Percentiles rank a stretch among this genome's conserved stretches.
Conservation (phyloP, 257 asterid species). For the Solanum sitiens region DNA sequence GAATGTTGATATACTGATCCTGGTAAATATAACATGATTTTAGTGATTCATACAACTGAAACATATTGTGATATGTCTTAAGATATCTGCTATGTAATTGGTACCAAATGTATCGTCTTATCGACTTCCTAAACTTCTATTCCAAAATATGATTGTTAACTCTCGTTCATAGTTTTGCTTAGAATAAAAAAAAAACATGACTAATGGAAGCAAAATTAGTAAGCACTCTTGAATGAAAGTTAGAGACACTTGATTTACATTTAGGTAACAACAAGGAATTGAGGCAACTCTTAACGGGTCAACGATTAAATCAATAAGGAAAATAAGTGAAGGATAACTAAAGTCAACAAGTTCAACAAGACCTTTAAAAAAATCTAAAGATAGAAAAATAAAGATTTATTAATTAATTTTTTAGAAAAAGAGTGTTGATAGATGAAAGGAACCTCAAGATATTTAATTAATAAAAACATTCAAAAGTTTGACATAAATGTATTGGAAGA, state of each 20-base stretch:
- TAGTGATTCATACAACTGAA: neutral
- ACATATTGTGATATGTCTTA: neutral
- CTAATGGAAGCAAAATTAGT: neutral
- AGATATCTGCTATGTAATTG: neutral
- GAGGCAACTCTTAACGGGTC: neutral
- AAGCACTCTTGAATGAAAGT: neutral
- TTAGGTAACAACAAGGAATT: neutral
- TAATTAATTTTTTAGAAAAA: neutral
- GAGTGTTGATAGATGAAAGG: neutral
- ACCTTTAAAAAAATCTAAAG: constrained; percentile 20
- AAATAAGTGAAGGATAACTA: neutral
- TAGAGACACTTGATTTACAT: neutral
- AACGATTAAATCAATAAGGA: neutral
- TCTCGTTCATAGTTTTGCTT: neutral
- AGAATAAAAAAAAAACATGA: neutral
- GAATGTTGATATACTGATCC: neutral
- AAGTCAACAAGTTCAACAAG: constrained; percentile 83
- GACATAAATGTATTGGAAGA: neutral
- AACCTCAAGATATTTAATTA: neutral
- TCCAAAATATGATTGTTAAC: neutral
- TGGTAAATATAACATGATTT: neutral
- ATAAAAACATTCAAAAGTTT: neutral
- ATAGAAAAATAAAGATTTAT: neutral
- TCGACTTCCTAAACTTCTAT: neutral
- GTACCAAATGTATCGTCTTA: neutral